phyloP scores from a whole-genome alignment of 768 basidiomycete genomes.

The Russula sp. region DNA sequence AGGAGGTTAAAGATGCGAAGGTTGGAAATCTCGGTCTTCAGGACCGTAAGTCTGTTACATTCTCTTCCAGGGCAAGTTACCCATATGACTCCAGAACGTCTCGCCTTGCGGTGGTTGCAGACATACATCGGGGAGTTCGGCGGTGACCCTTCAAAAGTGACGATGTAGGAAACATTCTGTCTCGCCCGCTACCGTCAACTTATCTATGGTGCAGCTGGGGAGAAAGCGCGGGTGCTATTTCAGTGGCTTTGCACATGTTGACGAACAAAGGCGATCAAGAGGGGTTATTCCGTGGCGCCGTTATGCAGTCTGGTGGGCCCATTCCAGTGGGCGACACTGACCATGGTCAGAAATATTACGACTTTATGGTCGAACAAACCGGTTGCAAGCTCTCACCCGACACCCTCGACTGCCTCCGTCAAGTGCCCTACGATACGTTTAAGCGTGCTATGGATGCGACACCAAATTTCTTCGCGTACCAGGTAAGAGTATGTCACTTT shows the following conservation, averaged over 20 bases:
- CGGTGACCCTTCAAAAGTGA: conserved; percentile 32
- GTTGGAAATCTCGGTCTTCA: too few species aligned
- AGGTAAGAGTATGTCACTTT: neutral
- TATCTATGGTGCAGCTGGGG: conserved; percentile 24
- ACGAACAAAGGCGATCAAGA: conserved; percentile 22
- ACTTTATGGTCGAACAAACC: conserved; percentile 20
- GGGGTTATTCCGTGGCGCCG: conserved; percentile 23
- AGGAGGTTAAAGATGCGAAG: too few species aligned
- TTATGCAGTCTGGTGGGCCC: conserved; percentile 29
- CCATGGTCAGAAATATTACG: conserved; percentile 20
- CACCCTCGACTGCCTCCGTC: conserved; percentile 22
- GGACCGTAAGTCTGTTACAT: conserved; percentile 16
- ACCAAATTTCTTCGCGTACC: conserved; percentile 17
- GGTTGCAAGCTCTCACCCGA: conserved; percentile 21
- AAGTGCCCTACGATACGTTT: neutral
- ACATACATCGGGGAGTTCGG: conserved; percentile 36
- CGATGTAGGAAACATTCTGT: conserved; percentile 19
- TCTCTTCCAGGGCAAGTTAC: neutral
- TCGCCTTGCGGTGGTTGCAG: conserved; percentile 37
- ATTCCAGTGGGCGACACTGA: conserved; percentile 21
- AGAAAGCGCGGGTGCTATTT: conserved; percentile 35
- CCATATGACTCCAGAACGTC: too few species aligned
- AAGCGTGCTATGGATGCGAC: conserved; percentile 17
- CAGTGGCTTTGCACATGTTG: conserved; percentile 27
- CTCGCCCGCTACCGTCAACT: neutral